Base-by-base conservation (phyloP, 805 yeast species). In the Lipomyces yamanashiensis region DNA sequence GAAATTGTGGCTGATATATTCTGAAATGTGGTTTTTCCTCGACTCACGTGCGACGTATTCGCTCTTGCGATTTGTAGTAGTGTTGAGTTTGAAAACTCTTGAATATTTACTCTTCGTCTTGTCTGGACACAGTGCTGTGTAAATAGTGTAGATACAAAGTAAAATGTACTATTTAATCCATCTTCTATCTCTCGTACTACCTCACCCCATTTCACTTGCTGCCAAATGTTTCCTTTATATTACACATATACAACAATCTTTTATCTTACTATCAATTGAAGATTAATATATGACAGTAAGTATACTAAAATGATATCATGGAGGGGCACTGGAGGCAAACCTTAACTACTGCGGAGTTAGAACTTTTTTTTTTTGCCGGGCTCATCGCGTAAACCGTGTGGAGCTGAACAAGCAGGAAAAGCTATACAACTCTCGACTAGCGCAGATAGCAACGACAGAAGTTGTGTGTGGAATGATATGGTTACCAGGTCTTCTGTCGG, bases 401-500 rank as follows among this genome's bases (percentile, higher is more conserved):
- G 28, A 28, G 28, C 28, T 28, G 28, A 28, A 28, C 28, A 28
- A 28, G 28, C 28, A 40, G 44, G 6, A 40, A 40, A 40, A 40
- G 6, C 2, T n/a, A 40, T 15, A 15, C 15, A 13, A 15, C 17
- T 3, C n/a, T n/a, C 15, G 17, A 2, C n/a, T 40, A 3, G n/a
- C 4, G 44, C 15, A 40, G 17, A 40, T 47, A 21, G 12, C n/a
- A 21, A 28, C 34, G 37, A 47, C 34, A 21, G n/a, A 6, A 12
- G 17, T 13, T n/a, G 28, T 19, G 19, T 19, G 28, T 33, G 54
- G 41, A 36, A 50, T 50, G 54, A 7, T 51, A 51, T 51, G 54
- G 37, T 37, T 37, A 37, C 44, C 34, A 17, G 54, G 37, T 9
- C n/a, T 15, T 33, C 54, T 13, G 19, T 51, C 17, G 19, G 44